phyloP scores from a whole-genome alignment of 352 stramenopile genomes.

The Globisporangium alternatum region DNA sequence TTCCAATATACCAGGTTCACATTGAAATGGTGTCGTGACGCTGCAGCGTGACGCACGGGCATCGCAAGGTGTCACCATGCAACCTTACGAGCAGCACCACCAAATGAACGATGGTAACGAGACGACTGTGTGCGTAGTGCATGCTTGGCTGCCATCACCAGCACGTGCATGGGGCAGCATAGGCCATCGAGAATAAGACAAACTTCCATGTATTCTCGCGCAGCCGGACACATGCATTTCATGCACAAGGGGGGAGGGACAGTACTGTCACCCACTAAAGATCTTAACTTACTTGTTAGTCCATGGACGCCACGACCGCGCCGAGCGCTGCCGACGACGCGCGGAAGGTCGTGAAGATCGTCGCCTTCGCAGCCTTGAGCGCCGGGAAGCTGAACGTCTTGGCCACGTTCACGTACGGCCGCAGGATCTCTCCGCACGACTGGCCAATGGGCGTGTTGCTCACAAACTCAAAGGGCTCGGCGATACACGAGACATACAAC shows the following conservation, averaged over 20 bases:
- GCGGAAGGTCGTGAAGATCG: conserved; percentile 66
- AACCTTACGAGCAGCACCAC: too few relatives aligned
- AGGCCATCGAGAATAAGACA: background rate
- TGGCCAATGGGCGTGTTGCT: conserved; percentile 60
- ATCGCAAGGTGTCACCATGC: too few relatives aligned
- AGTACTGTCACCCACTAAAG: background rate
- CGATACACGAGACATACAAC: conserved; percentile 63
- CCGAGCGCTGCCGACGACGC: conserved; percentile 67
- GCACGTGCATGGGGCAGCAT: background rate
- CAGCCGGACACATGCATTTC: background rate
- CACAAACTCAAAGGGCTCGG: conserved; percentile 73
- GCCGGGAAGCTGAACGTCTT: conserved; percentile 67
- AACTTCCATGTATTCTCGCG: background rate
- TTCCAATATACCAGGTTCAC: too few relatives aligned
- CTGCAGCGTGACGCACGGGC: too few relatives aligned
- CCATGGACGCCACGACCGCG: conserved; percentile 64
- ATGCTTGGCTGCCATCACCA: background rate
- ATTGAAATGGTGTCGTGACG: too few relatives aligned
- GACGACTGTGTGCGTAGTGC: background rate
- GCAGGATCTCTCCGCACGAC: conserved; percentile 44
- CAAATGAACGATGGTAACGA: background rate
- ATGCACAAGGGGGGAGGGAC: background rate
- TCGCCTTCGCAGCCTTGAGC: conserved; percentile 60
- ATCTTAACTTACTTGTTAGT: conserved; percentile 21
- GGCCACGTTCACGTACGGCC: conserved; percentile 69